phyloP scores from a whole-genome alignment of 305 asterid species.

The Plantago rigida region DNA sequence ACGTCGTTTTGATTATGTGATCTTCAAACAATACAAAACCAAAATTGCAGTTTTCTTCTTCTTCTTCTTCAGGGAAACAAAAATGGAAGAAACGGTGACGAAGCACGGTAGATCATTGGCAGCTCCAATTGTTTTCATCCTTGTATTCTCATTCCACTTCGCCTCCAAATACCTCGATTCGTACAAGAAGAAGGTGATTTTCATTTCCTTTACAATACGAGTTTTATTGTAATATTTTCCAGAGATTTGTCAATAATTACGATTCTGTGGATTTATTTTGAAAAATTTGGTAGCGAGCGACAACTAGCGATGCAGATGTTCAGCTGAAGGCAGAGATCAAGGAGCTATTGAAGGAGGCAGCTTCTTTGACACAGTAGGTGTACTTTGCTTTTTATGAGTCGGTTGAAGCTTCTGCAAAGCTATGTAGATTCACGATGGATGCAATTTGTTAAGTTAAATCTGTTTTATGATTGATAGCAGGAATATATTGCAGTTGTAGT shows the following conservation, averaged over 20 bases:
- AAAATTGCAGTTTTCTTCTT: not conserved
- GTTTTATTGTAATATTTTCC: not conserved
- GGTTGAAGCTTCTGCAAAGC: not conserved
- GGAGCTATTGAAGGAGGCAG: slow-evolving; percentile 73
- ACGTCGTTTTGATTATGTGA: not conserved
- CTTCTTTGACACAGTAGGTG: slow-evolving; percentile 65
- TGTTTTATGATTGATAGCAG: not conserved
- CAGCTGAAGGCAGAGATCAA: slow-evolving; percentile 60
- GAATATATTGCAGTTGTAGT: not conserved
- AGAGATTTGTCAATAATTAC: not conserved
- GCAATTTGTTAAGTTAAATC: too few relatives aligned
- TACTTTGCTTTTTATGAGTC: not conserved
- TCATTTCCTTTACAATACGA: not conserved
- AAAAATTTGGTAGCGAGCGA: slow-evolving; percentile 38
- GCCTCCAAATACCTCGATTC: slow-evolving; percentile 54
- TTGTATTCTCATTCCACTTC: slow-evolving; percentile 51
- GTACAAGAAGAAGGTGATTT: slow-evolving; percentile 43
- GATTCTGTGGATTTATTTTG: slow-evolving; percentile 5
- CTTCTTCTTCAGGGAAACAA: not conserved
- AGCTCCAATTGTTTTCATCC: slow-evolving; percentile 56
- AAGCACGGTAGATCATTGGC: slow-evolving; percentile 53
- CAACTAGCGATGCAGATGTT: slow-evolving; percentile 35
- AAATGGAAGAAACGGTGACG: slow-evolving; percentile 48
- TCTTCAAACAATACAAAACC: not conserved
- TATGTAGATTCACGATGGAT: too few relatives aligned